A percentile compares a stretch with the other conserved stretches of the same genome.
Evolutionary conservation across 345 rosid genomes (phyloP).

Genomic region (Hibiscus mutabilis): DNA sequence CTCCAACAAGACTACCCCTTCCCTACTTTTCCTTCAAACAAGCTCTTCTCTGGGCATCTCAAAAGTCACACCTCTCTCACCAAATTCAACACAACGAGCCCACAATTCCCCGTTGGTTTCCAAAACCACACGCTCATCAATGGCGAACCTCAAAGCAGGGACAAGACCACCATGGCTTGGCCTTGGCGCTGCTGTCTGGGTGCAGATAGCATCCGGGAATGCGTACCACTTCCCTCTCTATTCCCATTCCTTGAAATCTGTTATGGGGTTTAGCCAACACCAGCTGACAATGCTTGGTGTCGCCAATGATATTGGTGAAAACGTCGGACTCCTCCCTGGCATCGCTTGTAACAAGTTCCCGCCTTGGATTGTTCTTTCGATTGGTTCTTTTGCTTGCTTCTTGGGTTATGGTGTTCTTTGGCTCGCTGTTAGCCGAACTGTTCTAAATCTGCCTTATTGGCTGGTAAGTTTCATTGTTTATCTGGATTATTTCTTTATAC

Average conservation of each 20-base stretch:
- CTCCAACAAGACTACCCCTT: background rate
- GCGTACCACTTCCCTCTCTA: conserved; percentile 61
- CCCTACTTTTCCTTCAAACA: background rate
- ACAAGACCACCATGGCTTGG: conserved; percentile 76
- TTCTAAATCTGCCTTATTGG: conserved; percentile 56
- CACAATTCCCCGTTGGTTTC: background rate
- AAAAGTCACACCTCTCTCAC: background rate
- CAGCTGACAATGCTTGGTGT: conserved; percentile 70
- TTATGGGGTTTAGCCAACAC: conserved; percentile 56
- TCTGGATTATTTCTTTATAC: background rate
- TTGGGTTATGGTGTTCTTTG: conserved; percentile 59
- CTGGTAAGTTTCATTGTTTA: conserved; percentile 37
- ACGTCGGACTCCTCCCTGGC: conserved; percentile 59
- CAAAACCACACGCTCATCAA: conserved; percentile 3
- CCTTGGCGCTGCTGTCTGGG: conserved; percentile 61
- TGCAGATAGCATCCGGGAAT: conserved; percentile 60
- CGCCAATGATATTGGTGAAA: conserved; percentile 70
- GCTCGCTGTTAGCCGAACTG: conserved; percentile 44
- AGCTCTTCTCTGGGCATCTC: background rate
- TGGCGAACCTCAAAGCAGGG: conserved; percentile 46
- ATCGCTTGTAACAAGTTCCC: conserved; percentile 56
- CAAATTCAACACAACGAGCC: background rate
- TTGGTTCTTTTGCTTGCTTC: conserved; percentile 54
- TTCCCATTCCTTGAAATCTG: conserved; percentile 64
- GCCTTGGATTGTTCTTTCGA: conserved; percentile 51